These are phyloP conservation scores for Dichotomopilus funicola DNA, from an alignment of 2,329 filamentous ascomycete genomes.

Conservation along the genomic window DNA sequence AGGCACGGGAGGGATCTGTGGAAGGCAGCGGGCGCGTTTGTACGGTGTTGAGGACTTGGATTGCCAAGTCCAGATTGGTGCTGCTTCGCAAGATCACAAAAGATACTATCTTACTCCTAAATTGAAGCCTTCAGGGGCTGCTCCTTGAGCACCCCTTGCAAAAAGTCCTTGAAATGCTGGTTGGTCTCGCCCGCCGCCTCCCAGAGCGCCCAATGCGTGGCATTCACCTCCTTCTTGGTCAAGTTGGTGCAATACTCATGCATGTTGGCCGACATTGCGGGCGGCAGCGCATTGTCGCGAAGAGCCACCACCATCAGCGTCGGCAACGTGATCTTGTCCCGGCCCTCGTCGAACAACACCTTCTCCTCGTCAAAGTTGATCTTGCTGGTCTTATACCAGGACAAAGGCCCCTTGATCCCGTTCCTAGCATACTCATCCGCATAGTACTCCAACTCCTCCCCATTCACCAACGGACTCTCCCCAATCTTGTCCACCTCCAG, in stretches of 20 bases:
- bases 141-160: slow-evolving; percentile 45
- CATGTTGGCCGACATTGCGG: slow-evolving; percentile 67
- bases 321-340: slow-evolving; percentile 53
- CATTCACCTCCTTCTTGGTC: slow-evolving; percentile 57
- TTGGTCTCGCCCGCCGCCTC: slow-evolving; percentile 69
- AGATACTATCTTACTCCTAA: slow-evolving; percentile 19
- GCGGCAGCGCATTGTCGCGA: slow-evolving; percentile 65
- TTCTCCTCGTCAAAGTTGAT: slow-evolving; percentile 73
- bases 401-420: slow-evolving; percentile 72
- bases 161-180: slow-evolving; percentile 57
- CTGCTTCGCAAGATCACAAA: too few relatives aligned
- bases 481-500: slow-evolving; percentile 57
- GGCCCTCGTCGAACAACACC: slow-evolving; percentile 50
- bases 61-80: too few relatives aligned
- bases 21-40: too few relatives aligned
- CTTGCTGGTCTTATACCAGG: slow-evolving; percentile 76
- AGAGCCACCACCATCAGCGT: slow-evolving; percentile 69
- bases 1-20: too few relatives aligned
- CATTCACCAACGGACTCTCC: slow-evolving; percentile 52
- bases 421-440: slow-evolving; percentile 61
- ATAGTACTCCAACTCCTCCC: slow-evolving; percentile 73
- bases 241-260: slow-evolving; percentile 58
- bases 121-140: slow-evolving; percentile 31
- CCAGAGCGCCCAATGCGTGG: slow-evolving; percentile 77
- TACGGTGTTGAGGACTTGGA: too few relatives aligned